Base-by-base conservation (phyloP, 768 basidiomycete genomes). In the Pulveroboletus ravenelii region DNA sequence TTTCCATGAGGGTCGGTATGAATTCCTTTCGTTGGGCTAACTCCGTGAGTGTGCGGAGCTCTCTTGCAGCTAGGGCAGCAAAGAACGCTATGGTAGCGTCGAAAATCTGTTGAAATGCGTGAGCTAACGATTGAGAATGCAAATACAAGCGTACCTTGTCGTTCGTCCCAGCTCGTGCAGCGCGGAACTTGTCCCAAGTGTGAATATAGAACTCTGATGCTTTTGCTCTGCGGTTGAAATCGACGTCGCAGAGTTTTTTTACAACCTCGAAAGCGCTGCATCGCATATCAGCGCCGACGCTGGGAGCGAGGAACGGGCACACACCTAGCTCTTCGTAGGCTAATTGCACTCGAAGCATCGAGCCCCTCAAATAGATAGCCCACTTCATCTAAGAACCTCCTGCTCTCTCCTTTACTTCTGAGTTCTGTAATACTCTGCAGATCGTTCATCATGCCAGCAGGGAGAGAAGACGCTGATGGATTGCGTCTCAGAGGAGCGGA, bases 321-420 rank as follows among this genome's bases (percentile, higher is more conserved):
- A 27, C 51, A 87, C 89, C 87, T 91, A 10, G 84, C 79, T 55
- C 87, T 76, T 43, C 82, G 75, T 23, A 91, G 73, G 2, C 78
- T 74, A 41, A 82, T 58, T 10, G 76, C 73, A 14, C 74, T 77
- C 14, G 72, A 71, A 10, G 66, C 57, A 25, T 81, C 79, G 67
- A 92, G 76, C 1, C 90, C 88, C 65, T 93, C 90, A 53, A 91
- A 86, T 5, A 92, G 68, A 67, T 91, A 93, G 0, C 90, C 90
- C 3, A 90, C 78, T 59, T 91, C 89, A 53, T 93, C 90, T 38
- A 90, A 65, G 61, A 92, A 92, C 14, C 87, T 73, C 54, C 89
- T 74, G 47, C 75, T 83, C 68, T 92, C 88, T 12, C 90, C 90
- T 63, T 87, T 88, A 60, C 79, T 86, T 49, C 89, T 71, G 35